Percentiles rank a stretch among this genome's conserved stretches.
These are phyloP conservation scores for Hanseniaspora gamundiae DNA, from an alignment of 1,139 yeast species.

Conservation along the genomic window DNA sequence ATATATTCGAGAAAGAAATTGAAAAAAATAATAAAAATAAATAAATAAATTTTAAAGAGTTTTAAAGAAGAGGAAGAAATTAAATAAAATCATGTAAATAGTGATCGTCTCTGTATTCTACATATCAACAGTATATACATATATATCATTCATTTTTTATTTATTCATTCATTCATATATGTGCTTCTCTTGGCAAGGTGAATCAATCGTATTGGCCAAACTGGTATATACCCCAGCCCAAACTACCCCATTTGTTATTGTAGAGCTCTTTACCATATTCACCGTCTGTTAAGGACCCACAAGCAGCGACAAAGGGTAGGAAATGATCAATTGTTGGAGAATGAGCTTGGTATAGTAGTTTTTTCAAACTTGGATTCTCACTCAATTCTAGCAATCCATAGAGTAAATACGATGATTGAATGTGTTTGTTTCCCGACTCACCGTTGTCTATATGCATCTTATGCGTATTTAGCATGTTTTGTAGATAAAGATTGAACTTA, in stretches of 20 bases:
- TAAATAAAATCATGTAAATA: neutral
- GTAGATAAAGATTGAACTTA: constrained; percentile 38
- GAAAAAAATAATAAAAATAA: too few species aligned
- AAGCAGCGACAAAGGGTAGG: constrained; percentile 54
- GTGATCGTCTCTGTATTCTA: neutral
- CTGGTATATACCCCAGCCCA: constrained; percentile 62
- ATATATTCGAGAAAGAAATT: too few species aligned
- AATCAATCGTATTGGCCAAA: too few species aligned
- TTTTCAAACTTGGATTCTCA: constrained; percentile 19
- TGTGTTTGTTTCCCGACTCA: constrained; percentile 8
- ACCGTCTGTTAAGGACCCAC: constrained; percentile 38
- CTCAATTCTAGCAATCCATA: constrained; percentile 28
- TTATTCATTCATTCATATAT: too few species aligned
- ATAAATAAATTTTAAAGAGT: neutral
- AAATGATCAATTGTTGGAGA: constrained; percentile 65
- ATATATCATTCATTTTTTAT: neutral
- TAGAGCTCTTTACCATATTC: constrained; percentile 36
- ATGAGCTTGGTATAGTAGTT: constrained; percentile 43
- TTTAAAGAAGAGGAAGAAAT: neutral
- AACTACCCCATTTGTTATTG: constrained; percentile 31
- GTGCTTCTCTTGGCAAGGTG: too few species aligned
- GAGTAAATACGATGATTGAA: constrained; percentile 13
- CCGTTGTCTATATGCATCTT: constrained; percentile 8
- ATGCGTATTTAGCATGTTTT: constrained; percentile 25
- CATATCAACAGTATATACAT: neutral